A percentile compares a stretch with the other conserved stretches of the same genome.
phyloP scores from a whole-genome alignment of 352 stramenopile species.

The Phytophthora uliginosa region DNA sequence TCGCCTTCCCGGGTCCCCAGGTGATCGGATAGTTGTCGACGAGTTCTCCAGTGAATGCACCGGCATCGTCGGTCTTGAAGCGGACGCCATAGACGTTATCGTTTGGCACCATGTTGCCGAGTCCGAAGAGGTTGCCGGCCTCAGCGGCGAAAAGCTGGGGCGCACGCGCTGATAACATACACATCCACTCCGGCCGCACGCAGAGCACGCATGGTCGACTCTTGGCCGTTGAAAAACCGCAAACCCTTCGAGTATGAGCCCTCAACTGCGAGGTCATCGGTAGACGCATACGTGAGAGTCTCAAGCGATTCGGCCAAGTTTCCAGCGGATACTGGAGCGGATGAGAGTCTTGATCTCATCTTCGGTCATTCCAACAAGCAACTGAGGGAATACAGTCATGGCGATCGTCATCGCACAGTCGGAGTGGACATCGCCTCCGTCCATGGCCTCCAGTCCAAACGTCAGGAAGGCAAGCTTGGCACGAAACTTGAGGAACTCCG shows the following conservation, averaged over 20 bases:
- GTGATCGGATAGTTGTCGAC: conserved; percentile 70
- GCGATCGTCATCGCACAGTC: conserved; percentile 52
- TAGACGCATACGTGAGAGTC: conserved; percentile 48
- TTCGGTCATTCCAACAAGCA: conserved; percentile 66
- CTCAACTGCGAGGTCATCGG: conserved; percentile 41
- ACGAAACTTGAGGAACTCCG: conserved; percentile 67
- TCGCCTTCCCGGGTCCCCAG: conserved; percentile 67
- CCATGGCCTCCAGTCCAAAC: conserved; percentile 57
- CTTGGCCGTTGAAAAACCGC: conserved; percentile 70
- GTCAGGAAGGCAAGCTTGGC: conserved; percentile 64
- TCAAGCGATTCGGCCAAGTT: conserved; percentile 55
- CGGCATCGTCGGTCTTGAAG: conserved; percentile 50
- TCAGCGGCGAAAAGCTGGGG: conserved; percentile 67
- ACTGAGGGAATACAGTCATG: conserved; percentile 68
- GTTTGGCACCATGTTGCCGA: conserved; percentile 64
- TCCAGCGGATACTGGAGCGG: conserved; percentile 55
- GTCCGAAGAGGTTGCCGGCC: conserved; percentile 46
- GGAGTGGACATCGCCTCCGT: conserved; percentile 49
- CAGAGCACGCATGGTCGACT: conserved; percentile 67
- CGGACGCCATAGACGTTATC: conserved; percentile 68
- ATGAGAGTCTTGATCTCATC: conserved; percentile 62
- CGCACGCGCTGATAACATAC: conserved; percentile 73
- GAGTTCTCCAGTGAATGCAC: conserved; percentile 54
- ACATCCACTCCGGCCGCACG: conserved; percentile 52
- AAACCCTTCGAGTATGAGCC: conserved; percentile 62